These are phyloP conservation scores for Yamadazyma trypodendri DNA, from an alignment of 1,139 yeast species.

Conservation along the genomic window DNA sequence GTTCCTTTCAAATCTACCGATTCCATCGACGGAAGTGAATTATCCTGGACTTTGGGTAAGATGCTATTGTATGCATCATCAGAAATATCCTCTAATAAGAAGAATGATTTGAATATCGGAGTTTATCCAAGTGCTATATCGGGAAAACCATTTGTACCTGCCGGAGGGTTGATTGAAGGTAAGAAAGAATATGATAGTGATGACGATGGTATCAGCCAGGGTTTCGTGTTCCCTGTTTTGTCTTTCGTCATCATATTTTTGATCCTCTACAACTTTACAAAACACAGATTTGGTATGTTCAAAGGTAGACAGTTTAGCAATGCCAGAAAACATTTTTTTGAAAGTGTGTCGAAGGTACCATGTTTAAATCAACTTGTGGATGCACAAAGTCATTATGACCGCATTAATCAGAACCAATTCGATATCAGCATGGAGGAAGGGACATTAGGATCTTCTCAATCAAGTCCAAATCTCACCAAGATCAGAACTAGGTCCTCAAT, in stretches of 20 bases:
- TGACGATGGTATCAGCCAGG: constrained; percentile 23
- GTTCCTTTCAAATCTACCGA: constrained; percentile 63
- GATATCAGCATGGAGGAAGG: constrained; percentile 37
- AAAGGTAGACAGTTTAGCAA: constrained; percentile 15
- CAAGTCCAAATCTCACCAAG: constrained; percentile 22
- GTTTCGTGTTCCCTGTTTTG: constrained; percentile 12
- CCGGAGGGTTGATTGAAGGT: constrained; percentile 20
- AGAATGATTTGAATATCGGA: constrained; percentile 39
- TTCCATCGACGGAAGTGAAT: constrained; percentile 56
- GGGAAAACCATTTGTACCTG: constrained; percentile 40
- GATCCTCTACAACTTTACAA: constrained; percentile 9
- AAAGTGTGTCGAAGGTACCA: constrained; percentile 20
- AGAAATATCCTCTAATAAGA: constrained; percentile 32
- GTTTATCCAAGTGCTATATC: constrained; percentile 53
- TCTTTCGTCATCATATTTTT: constrained; percentile 20
- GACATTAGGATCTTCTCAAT: constrained; percentile 18
- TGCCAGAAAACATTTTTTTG: constrained; percentile 14
- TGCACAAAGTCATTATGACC: constrained; percentile 14
- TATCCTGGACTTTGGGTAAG: constrained; percentile 69
- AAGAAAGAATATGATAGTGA: constrained; percentile 17
- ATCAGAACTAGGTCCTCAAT: constrained; percentile 43
- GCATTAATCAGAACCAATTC: constrained; percentile 19
- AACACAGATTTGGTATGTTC: constrained; percentile 7
- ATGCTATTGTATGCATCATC: constrained; percentile 60
- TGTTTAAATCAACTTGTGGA: constrained; percentile 13